Base-by-base conservation (phyloP, 352 stramenopile genomes). In the Pythium scleroteichum region DNA sequence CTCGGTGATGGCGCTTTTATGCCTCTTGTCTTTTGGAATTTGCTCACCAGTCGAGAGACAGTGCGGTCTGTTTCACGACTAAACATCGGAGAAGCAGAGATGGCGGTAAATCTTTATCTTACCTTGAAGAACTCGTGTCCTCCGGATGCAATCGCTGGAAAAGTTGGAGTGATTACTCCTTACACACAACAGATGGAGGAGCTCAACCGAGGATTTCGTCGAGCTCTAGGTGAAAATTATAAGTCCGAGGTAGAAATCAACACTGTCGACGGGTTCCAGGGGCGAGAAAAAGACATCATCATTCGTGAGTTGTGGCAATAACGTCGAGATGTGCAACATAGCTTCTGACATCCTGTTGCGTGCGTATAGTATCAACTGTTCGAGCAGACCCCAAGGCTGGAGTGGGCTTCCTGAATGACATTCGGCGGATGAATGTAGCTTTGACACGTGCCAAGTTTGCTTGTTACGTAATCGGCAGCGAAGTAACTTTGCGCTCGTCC, bases 161-260 rank as follows among this genome's bases (percentile, higher is more conserved):
- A 92, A 64, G 85, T 96, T 20, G 88, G 88, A 29, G 86, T 96
- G 67, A 95, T 96, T 71, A 95, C 88, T 1, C 88, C 88, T 4
- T 96, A 96, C 61, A 90, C 75, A n/a, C 83, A 93, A 49, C 88
- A 96, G 75, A 90, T 95, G 82, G 85, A 95, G n/a, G 85, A 95
- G 58, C 61, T 95, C 4, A 69, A 64, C 20, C 83, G 70, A 19
- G 69, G 72, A 0, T 96, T 96, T 42, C 69, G 69, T 2, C 66
- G 64, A 17, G 64, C 70, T 12, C 68, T 93, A 14, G 85, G 58
- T 14, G 77, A 92, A 13, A 75, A 72, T 4, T 95, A 76, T 42
- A 75, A 90, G 24, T 68, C 84, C 65, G 87, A 95, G 46, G 82
- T 97, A 2, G 91, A 97, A 70, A 90, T 97, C 71, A 97, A 96